Evolutionary conservation across 2,329 filamentous ascomycete genomes (phyloP).

Genomic region (Xylariales sp.): DNA sequence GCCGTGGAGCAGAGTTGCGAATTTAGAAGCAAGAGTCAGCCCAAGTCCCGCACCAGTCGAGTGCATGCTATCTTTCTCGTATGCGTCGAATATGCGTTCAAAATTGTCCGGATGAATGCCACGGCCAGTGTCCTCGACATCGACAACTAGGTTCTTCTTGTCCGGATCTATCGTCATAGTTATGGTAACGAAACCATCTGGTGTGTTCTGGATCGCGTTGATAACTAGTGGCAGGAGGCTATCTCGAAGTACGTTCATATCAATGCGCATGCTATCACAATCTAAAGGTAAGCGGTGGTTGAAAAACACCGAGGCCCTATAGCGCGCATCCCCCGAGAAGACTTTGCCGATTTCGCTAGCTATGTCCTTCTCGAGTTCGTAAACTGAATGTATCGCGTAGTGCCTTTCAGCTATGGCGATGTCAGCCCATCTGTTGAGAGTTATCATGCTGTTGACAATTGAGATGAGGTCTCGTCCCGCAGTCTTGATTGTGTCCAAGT

Average conservation of each 20-base stretch:
- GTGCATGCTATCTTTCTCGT: conserved; percentile 7
- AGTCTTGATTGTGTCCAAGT: conserved; percentile 1
- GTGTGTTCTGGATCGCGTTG: conserved; percentile 5
- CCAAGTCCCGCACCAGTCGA: conserved; percentile 7
- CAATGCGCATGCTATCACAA: conserved; percentile 2
- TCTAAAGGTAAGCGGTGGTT: background rate
- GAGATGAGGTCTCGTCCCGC: conserved; percentile 7
- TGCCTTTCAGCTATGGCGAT: background rate
- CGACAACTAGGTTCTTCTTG: background rate
- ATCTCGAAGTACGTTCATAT: conserved; percentile 4
- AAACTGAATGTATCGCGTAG: conserved; percentile 2
- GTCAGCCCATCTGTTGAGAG: conserved; percentile 7
- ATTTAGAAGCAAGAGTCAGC: conserved; percentile 6
- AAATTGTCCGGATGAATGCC: conserved; percentile 3
- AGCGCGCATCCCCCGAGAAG: background rate
- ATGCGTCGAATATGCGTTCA: conserved; percentile 7
- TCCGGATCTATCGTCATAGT: background rate
- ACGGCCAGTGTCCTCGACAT: conserved; percentile 6
- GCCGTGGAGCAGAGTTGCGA: conserved; percentile 3
- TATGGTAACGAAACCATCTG: background rate
- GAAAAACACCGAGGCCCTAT: conserved; percentile 6
- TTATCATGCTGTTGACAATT: conserved; percentile 9
- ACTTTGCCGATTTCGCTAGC: background rate
- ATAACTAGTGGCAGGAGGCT: conserved; percentile 4
- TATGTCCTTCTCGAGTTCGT: conserved; percentile 4